Percentiles rank a stretch among this genome's conserved stretches.
phyloP scores from a whole-genome alignment of 345 rosid genomes.

The Dipteronia sinensis region DNA sequence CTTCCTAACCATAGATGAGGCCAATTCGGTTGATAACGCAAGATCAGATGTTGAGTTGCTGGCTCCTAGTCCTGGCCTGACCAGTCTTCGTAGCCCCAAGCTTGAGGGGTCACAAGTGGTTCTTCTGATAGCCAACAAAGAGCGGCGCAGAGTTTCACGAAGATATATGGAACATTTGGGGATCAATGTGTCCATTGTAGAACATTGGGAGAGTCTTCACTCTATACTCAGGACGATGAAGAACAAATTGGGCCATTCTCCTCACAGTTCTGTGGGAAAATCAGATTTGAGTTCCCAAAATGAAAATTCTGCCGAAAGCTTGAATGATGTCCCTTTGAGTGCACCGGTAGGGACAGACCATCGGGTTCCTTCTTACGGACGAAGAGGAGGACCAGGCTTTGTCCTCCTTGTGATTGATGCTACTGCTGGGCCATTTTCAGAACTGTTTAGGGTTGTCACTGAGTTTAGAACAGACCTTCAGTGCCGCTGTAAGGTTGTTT shows the following conservation, averaged over 20 bases:
- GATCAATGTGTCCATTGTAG: slow-evolving; percentile 46
- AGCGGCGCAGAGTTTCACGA: slow-evolving; percentile 50
- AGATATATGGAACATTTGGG: slow-evolving; percentile 53
- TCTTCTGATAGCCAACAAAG: slow-evolving; percentile 52
- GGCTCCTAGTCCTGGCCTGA: slow-evolving; percentile 43
- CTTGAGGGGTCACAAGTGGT: slow-evolving; percentile 60
- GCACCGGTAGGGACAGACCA: slow-evolving; percentile 53
- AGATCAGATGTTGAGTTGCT: slow-evolving; percentile 31
- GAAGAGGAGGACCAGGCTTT: slow-evolving; percentile 27
- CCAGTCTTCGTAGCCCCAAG: slow-evolving; percentile 42
- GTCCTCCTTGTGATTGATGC: slow-evolving; percentile 65
- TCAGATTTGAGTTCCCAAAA: slow-evolving; percentile 40
- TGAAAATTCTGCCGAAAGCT: slow-evolving; percentile 35
- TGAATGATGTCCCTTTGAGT: slow-evolving; percentile 53
- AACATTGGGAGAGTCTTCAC: slow-evolving; percentile 45
- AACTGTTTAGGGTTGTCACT: slow-evolving; percentile 36
- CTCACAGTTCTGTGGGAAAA: slow-evolving; percentile 47
- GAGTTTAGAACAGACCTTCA: slow-evolving; percentile 50
- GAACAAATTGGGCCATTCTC: slow-evolving; percentile 36
- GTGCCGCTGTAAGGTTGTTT: slow-evolving; percentile 53
- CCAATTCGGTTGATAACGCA: slow-evolving; percentile 15
- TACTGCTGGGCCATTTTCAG: slow-evolving; percentile 43
- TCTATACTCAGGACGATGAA: slow-evolving; percentile 37
- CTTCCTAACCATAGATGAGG: slow-evolving; percentile 33
- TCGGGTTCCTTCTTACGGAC: slow-evolving; percentile 26